Evolutionary conservation across 108 stramenopile genomes (phyloP).

Genomic region (Aurantiochytrium sp.): DNA sequence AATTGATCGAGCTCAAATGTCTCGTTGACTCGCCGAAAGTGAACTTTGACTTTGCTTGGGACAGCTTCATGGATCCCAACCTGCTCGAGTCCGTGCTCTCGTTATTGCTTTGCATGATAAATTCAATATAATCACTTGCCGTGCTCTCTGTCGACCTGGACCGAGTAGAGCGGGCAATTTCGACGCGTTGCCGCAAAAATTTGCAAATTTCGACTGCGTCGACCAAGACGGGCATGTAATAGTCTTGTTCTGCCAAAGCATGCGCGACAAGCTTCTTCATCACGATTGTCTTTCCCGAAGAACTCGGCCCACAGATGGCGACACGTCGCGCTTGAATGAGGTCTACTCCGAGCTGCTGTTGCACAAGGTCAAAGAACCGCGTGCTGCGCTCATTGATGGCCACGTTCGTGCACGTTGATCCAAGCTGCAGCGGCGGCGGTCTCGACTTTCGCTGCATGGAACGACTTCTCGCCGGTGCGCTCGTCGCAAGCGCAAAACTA

Average conservation of each 20-base stretch:
- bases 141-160: neutral
- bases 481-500: too few species aligned
- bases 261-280: neutral
- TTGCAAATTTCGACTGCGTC: neutral
- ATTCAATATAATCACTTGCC: neutral
- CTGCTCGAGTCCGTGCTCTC: neutral
- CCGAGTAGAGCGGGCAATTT: neutral
- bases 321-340: neutral
- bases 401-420: neutral
- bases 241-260: neutral
- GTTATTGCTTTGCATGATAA: neutral
- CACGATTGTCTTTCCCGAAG: neutral
- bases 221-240: neutral
- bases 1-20: neutral
- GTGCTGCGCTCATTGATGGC: neutral
- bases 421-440: neutral
- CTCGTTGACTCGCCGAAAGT: neutral
- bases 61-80: neutral
- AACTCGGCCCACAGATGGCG: neutral
- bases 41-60: neutral
- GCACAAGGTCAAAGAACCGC: neutral
- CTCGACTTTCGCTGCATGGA: neutral
- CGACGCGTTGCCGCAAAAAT: neutral
- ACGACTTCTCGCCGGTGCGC: neutral
- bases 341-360: neutral